Evolutionary conservation across 139 green algal species (phyloP).

Genomic region (Tetradesmus obliquus): DNA sequence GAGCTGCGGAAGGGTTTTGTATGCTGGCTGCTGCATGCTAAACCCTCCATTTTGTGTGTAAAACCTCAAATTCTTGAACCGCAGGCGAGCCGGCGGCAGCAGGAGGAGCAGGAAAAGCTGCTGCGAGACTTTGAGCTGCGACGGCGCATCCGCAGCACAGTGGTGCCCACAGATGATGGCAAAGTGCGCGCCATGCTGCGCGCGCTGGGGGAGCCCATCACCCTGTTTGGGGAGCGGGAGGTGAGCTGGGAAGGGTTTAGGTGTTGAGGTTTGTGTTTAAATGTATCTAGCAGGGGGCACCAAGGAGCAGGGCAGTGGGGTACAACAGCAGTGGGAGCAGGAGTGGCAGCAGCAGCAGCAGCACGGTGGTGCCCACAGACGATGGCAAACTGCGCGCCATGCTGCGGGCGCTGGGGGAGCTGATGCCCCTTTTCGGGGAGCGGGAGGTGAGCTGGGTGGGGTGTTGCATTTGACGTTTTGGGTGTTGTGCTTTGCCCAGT

Average conservation of each 20-base stretch:
- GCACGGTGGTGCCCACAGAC: conserved; percentile 81
- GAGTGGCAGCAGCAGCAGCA: too few species aligned
- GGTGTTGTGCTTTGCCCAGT: too few species aligned
- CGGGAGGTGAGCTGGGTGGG: conserved; percentile 71
- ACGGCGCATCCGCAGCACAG: conserved; percentile 67
- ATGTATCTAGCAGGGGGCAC: too few species aligned
- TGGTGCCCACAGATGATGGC: conserved; percentile 83
- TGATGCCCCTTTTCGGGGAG: conserved; percentile 98
- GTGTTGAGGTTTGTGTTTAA: too few species aligned
- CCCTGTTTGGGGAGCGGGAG: conserved; percentile 95
- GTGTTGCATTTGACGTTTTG: too few species aligned
- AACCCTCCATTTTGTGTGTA: too few species aligned
- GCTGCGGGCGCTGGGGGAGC: conserved; percentile 88
- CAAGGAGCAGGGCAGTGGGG: too few species aligned
- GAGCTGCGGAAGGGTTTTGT: too few species aligned
- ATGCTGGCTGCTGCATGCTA: too few species aligned
- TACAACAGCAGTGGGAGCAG: too few species aligned
- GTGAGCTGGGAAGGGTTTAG: conserved; percentile 64
- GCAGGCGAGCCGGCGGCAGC: conserved; percentile 52
- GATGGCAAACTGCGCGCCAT: conserved; percentile 77
- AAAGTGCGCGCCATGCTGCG: conserved; percentile 86
- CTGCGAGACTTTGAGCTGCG: conserved; percentile 83
- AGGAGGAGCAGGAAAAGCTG: conserved; percentile 75
- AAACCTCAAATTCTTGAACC: too few species aligned
- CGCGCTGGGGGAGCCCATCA: conserved; percentile 89